Evolutionary conservation across 2,329 filamentous ascomycete species (phyloP), one percentile per base, ranked within the genome.

Genomic region (Pyrenochaeta sp.): DNA sequence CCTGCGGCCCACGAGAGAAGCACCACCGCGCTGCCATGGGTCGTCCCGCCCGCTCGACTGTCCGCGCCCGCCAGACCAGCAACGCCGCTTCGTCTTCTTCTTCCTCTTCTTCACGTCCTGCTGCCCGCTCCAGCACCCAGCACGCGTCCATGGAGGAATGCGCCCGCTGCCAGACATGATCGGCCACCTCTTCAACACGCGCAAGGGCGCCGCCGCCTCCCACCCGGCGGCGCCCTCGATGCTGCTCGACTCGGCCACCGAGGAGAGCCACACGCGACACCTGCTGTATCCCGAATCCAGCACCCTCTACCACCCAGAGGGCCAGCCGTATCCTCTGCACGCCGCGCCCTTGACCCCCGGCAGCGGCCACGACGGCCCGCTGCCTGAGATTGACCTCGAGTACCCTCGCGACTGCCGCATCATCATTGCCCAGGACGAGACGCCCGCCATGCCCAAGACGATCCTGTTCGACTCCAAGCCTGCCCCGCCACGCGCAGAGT

Each of bases 391-490:
- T 45, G 76, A 78, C 54, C 68, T 78, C 59, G 75, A 78, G 47
- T 72, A 68, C 47, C 67, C 75, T 15, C 64, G 76, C 52, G 75
- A 78, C 61, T 73, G 77, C 51, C 65, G 77, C 51, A 75, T 79
- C 54, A 74, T 79, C 56, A 75, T 79, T 31, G 77, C 77, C 45
- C 77, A 79, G 59, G 75, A 77, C 58, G 76, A 77, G 56, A 69
- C 69, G 18, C 67, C 65, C 17, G 53, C 68, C 40, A 68, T 68
- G 57, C 66, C 71, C 51, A 71, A 72, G 61, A 69, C 72, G 14
- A 67, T 78, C 33, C 68, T 79, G 33, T 79, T 76, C 66, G 77
- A 79, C 62, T 78, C 76, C 12, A 77, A 78, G 60, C 73, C 73
- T 2, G 61, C 60, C 59, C 64, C 66, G 29, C 60, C 67, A 11